phyloP scores from a whole-genome alignment of 2,329 filamentous ascomycete genomes.

The Lojkania enalia region DNA sequence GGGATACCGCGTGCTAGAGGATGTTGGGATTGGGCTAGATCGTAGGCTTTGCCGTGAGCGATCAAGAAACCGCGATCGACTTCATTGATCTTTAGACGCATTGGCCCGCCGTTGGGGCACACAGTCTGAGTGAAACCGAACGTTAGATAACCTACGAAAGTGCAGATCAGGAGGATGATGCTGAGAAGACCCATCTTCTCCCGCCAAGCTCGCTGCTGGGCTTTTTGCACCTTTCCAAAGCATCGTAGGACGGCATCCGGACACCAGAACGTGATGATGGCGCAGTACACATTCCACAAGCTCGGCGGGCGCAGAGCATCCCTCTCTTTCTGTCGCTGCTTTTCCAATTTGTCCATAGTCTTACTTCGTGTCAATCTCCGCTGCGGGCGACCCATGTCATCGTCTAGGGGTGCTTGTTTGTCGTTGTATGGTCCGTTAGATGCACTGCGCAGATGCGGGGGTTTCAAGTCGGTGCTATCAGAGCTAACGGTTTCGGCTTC shows the following conservation, averaged over 20 bases:
- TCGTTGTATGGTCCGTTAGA: constrained; percentile 46
- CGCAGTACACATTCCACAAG: constrained; percentile 94
- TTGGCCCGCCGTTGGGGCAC: constrained; percentile 69
- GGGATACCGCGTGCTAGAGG: constrained; percentile 80
- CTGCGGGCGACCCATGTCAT: constrained; percentile 41
- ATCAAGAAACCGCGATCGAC: constrained; percentile 88
- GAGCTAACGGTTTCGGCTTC: constrained; percentile 61
- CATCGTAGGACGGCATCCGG: constrained; percentile 83
- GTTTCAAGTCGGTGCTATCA: constrained; percentile 63
- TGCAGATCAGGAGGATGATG: constrained; percentile 85
- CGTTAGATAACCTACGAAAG: constrained; percentile 89
- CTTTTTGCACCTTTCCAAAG: constrained; percentile 82
- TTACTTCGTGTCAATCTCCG: constrained; percentile 69
- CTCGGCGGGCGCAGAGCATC: constrained; percentile 76
- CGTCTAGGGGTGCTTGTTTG: constrained; percentile 42
- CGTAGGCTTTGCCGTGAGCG: constrained; percentile 89
- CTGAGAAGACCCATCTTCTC: constrained; percentile 98
- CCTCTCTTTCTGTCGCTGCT: constrained; percentile 60
- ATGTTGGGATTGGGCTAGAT: constrained; percentile 76
- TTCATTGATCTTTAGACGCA: constrained; percentile 77
- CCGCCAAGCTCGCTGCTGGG: constrained; percentile 89
- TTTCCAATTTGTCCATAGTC: constrained; percentile 63
- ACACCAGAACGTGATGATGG: constrained; percentile 91
- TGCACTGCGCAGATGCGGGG: constrained; percentile 41
- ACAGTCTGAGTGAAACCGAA: constrained; percentile 94